A percentile compares a stretch with the other conserved stretches of the same genome.
These are phyloP conservation scores for Anthracocystis panici-leucophaei DNA, from an alignment of 1,284 basidiomycete genomes.

Conservation along the genomic window DNA sequence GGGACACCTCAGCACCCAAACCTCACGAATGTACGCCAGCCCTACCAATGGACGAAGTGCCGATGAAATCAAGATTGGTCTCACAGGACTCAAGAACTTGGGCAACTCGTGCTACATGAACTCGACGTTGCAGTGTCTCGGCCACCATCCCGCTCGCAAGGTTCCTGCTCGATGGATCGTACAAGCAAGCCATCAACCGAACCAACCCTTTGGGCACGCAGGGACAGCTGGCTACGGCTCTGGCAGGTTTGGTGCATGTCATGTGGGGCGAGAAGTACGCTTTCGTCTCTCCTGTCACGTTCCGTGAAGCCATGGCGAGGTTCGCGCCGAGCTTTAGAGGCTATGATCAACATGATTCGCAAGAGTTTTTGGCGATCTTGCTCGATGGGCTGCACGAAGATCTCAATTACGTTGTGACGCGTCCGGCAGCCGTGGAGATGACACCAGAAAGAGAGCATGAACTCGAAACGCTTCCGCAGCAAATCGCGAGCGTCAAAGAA, in stretches of 20 bases:
- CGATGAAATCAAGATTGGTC: constrained; percentile 62
- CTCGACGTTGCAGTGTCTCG: constrained; percentile 67
- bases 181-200: constrained; percentile 87
- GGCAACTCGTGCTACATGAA: constrained; percentile 70
- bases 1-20: constrained; percentile 33
- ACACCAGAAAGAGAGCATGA: constrained; percentile 61
- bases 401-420: constrained; percentile 55
- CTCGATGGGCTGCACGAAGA: constrained; percentile 59
- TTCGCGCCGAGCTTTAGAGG: constrained; percentile 65
- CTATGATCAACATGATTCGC: constrained; percentile 64
- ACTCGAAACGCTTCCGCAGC: constrained; percentile 80
- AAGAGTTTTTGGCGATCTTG: constrained; percentile 59
- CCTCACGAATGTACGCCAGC: constrained; percentile 40
- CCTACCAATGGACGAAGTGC: constrained; percentile 32
- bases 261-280: constrained; percentile 90
- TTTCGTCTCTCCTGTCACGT: constrained; percentile 84
- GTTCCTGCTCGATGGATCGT: constrained; percentile 75
- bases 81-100: constrained; percentile 68
- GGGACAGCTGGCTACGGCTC: constrained; percentile 84
- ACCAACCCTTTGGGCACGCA: constrained; percentile 89
- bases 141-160: constrained; percentile 65
- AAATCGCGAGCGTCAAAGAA: constrained; percentile 70
- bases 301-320: constrained; percentile 77
- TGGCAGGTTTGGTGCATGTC: constrained; percentile 84
- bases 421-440: constrained; percentile 62